Conservation (phyloP, 768 basidiomycete genomes). For the Suillus tomentosus region DNA sequence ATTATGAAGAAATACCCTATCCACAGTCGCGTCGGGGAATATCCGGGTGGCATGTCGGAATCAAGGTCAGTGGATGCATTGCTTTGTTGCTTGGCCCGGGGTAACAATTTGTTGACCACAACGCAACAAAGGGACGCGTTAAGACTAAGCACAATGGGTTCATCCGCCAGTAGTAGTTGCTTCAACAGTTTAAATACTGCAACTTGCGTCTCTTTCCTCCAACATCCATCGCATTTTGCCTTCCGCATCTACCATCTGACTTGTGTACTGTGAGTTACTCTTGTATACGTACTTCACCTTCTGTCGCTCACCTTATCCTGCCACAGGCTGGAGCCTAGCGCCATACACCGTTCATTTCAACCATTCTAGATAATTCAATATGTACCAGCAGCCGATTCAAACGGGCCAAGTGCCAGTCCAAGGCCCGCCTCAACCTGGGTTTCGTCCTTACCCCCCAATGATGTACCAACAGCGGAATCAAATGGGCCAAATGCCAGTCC, state of each 20-base stretch:
- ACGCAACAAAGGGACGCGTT: no score
- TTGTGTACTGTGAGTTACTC: not conserved
- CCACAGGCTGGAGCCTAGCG: not conserved
- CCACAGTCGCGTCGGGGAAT: not conserved
- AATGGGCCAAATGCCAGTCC: not conserved
- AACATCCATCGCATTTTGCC: not conserved
- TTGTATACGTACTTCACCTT: not conserved
- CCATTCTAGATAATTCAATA: not conserved
- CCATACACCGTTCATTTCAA: not conserved
- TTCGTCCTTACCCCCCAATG: not conserved
- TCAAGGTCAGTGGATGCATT: not conserved
- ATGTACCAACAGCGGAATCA: not conserved
- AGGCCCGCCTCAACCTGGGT: no score
- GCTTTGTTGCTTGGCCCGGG: not conserved
- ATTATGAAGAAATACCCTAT: not conserved
- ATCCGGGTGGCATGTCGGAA: not conserved
- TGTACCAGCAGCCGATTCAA: not conserved
- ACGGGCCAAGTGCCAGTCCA: not conserved
- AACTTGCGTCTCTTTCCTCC: not conserved
- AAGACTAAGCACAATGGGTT: no score
- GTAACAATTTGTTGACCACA: not conserved
- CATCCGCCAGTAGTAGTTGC: not conserved
- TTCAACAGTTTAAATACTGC: not conserved
- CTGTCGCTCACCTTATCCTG: not conserved
- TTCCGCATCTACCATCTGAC: not conserved